These are phyloP conservation scores for Plasmodium malariae DNA, from an alignment of 169 alveolate genomes.

Conservation along the genomic window DNA sequence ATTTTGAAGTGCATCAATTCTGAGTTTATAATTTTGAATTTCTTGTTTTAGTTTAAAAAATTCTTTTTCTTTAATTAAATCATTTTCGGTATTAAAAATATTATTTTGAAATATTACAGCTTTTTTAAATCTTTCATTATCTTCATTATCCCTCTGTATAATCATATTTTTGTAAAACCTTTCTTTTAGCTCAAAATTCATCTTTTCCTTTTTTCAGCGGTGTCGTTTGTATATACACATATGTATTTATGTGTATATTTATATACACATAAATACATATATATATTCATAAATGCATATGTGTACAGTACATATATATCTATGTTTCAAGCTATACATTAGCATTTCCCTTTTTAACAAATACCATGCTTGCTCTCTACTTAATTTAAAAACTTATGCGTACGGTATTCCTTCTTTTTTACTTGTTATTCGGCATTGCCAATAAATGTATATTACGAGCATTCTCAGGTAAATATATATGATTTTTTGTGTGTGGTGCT, in stretches of 20 bases:
- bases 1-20: constrained; percentile 25
- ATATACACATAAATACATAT: too few relatives aligned
- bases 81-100: constrained; percentile 8
- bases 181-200: constrained; percentile 36
- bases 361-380: too few relatives aligned
- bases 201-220: not conserved
- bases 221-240: not conserved
- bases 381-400: too few relatives aligned
- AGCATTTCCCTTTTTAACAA: too few relatives aligned
- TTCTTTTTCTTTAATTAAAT: constrained; percentile 30
- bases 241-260: not conserved
- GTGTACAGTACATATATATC: not conserved
- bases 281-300: too few relatives aligned
- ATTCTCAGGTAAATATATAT: too few relatives aligned
- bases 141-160: constrained; percentile 32
- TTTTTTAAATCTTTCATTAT: constrained; percentile 31
- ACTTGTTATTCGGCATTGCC: too few relatives aligned
- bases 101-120: constrained; percentile 35
- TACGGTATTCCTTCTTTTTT: too few relatives aligned
- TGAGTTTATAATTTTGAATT: constrained; percentile 43
- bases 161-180: constrained; percentile 31
- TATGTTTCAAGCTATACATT: too few relatives aligned
- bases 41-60: constrained; percentile 23
- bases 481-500: too few relatives aligned
- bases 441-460: too few relatives aligned